Evolutionary conservation across 2,329 filamentous ascomycete species (phyloP).

Genomic region (Fusarium brevicatenulatum): DNA sequence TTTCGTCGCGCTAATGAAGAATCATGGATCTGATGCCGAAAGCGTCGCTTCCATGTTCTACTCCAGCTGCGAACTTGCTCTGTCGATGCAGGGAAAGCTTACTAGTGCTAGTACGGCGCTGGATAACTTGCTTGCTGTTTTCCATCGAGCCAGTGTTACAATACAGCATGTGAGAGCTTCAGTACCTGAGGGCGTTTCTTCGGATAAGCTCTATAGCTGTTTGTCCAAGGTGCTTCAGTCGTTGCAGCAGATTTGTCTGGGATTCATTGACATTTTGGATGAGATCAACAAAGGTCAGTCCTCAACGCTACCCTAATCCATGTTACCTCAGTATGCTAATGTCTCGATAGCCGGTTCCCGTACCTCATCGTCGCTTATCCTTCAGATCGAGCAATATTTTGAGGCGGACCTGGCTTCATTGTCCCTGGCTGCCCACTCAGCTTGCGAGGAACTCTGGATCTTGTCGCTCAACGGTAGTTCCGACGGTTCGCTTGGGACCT

Average conservation of each 20-base stretch:
- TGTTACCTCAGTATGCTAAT: neutral
- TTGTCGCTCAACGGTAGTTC: neutral
- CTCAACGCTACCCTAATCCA: fast-evolving
- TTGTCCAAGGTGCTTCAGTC: neutral
- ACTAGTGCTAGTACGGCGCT: neutral
- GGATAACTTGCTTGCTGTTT: neutral
- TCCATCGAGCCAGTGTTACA: neutral
- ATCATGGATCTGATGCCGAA: neutral
- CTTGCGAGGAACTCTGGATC: neutral
- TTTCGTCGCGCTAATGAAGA: neutral
- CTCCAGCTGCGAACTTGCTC: neutral
- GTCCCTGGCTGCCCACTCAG: neutral
- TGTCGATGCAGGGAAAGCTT: neutral
- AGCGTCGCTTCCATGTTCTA: neutral
- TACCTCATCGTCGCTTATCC: neutral
- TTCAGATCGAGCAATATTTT: neutral
- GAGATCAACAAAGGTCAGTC: neutral
- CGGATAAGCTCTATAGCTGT: neutral
- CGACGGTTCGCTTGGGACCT: neutral
- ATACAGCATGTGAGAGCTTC: neutral
- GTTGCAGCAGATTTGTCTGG: neutral
- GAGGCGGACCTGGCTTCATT: neutral
- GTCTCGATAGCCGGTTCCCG: neutral
- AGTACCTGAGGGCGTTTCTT: neutral
- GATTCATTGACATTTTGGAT: neutral